These are phyloP conservation scores for Botrytis pseudocinerea DNA, from an alignment of 2,329 filamentous ascomycete genomes.

Conservation along the genomic window DNA sequence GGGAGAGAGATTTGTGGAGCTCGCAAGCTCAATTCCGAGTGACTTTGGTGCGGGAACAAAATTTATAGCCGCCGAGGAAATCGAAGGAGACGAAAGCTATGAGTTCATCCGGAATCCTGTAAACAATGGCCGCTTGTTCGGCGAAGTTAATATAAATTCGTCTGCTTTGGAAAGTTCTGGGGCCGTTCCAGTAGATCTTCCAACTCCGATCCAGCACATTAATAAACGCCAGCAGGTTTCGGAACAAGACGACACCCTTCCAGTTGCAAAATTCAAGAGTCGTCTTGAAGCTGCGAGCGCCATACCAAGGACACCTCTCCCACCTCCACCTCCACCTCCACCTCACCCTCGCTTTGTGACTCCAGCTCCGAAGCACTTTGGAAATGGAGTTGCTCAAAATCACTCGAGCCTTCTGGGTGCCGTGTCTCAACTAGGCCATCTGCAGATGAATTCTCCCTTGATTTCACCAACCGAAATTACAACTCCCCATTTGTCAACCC, in stretches of 20 bases:
- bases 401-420: conserved; percentile 40
- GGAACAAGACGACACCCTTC: conserved; percentile 22
- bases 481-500: conserved; percentile 25
- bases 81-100: conserved; percentile 28
- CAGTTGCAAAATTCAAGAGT: background rate
- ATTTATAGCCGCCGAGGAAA: background rate
- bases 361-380: conserved; percentile 19
- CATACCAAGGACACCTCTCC: conserved; percentile 20
- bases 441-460: conserved; percentile 40
- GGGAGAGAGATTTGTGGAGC: conserved; percentile 11
- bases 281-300: conserved; percentile 8
- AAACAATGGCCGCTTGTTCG: conserved; percentile 37
- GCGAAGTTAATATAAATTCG: conserved; percentile 38
- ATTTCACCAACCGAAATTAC: conserved; percentile 23
- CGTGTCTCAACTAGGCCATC: conserved; percentile 39
- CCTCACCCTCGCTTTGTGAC: conserved; percentile 9
- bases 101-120: conserved; percentile 25
- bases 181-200: conserved; percentile 38
- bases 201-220: conserved; percentile 28
- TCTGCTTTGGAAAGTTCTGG: conserved; percentile 39
- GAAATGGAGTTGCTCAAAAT: conserved; percentile 17
- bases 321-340: conserved; percentile 31
- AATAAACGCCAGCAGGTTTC: conserved; percentile 6
- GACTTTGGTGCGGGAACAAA: conserved; percentile 23
- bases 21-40: conserved; percentile 26